Base-by-base conservation (phyloP, 2,329 filamentous ascomycete species). In the Verticillium alfalfae region DNA sequence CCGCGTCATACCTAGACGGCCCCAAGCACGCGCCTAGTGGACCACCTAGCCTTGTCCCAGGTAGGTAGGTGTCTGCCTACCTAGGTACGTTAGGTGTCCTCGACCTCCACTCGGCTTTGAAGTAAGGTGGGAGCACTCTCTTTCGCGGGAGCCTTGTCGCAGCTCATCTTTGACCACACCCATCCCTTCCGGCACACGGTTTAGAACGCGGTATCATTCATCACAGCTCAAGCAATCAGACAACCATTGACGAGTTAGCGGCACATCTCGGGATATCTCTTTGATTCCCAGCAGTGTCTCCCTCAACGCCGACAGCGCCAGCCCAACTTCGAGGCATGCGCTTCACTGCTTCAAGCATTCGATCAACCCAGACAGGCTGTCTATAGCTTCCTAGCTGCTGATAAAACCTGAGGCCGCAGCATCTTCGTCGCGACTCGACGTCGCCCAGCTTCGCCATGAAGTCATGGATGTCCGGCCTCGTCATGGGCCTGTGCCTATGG, bases 401-500 rank as follows among this genome's bases (percentile, higher is more conserved):
- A 26, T 10, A 22, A 7, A 22, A 52, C 16, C 10, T 18, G 22
- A 5, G 12, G 8, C 12, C 18, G 22, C 18, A 10, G 12, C 45
- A 18, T 18, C 39, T 12, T n/a, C 15, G 39, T 52, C 18, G n/a
- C 18, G 45, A n/a, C 45, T 22, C 45, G 45, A 52, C 18, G 18
- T 4, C 26, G 26, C 18, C 45, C 45, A 52, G n/a, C 45, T 52
- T 56, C 70, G 79, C 64, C 59, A 88, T 88, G 85, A 84, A 80
- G 78, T 77, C 78, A 68, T 82, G 82, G 75, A 68, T 79, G 66
- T 80, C 79, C 68, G 73, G 79, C 61, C 71, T 85, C 66, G 70
- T 80, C 64, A 71, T 88, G 76, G 81, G 79, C 69, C 70, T 85
- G 78, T 84, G 81, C 70, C 67, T 81, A 60, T 79, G 81, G 79